Conservation (phyloP, 768 basidiomycete genomes). For the Hypholoma fasciculare region DNA sequence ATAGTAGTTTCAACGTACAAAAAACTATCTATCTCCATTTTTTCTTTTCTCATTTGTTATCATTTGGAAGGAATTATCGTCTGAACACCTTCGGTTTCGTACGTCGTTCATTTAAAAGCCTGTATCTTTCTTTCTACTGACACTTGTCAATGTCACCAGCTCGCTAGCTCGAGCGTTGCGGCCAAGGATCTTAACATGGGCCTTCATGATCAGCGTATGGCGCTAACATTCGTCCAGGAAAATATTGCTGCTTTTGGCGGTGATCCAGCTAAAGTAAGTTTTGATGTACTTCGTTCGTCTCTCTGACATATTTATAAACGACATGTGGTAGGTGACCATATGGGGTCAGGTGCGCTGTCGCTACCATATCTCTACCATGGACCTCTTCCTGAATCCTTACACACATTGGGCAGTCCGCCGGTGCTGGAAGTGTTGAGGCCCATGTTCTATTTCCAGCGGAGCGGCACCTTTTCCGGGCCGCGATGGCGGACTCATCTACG, state of each 20-base stretch:
- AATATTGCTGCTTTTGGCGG: constrained; percentile 70
- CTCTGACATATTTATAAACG: neutral
- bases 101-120: neutral
- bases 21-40: neutral
- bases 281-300: neutral
- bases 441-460: constrained; percentile 43
- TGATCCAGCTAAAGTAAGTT: constrained; percentile 49
- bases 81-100: constrained; percentile 61
- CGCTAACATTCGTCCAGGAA: constrained; percentile 59
- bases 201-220: constrained; percentile 59
- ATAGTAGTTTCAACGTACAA: constrained; percentile 53
- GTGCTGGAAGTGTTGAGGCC: constrained; percentile 49
- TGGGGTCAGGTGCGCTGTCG: constrained; percentile 46
- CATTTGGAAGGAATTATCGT: constrained; percentile 47
- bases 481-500: constrained; percentile 50
- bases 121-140: neutral
- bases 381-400: no score
- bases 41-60: neutral
- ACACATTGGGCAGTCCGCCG: constrained; percentile 39
- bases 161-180: constrained; percentile 45
- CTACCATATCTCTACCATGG: no score
- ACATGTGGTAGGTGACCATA: constrained; percentile 43
- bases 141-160: constrained; percentile 17
- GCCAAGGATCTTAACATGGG: constrained; percentile 58
- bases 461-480: constrained; percentile 46